Conservation (phyloP, 179 eudicot genomes). For the Monotropa hypopitys region DNA sequence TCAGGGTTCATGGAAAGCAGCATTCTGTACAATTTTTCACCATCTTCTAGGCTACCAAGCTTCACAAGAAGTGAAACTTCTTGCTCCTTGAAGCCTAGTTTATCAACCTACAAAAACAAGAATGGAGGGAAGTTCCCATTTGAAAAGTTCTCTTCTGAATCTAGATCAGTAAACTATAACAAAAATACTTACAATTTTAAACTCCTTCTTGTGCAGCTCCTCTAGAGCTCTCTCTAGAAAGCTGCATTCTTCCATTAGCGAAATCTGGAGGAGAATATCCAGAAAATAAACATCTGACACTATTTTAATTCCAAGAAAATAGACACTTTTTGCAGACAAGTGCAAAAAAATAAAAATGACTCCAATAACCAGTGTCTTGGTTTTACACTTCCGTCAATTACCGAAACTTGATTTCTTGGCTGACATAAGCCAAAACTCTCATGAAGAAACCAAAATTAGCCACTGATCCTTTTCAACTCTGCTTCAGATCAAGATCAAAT, state of each 20-base stretch:
- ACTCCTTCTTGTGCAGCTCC: slow-evolving; percentile 67
- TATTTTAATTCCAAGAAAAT: neutral
- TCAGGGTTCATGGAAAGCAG: slow-evolving; percentile 94
- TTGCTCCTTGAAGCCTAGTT: slow-evolving; percentile 72
- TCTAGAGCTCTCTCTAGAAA: slow-evolving; percentile 66
- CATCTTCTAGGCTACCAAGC: slow-evolving; percentile 63
- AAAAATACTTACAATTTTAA: slow-evolving; percentile 62
- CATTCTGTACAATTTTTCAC: slow-evolving; percentile 48
- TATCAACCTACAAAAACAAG: slow-evolving; percentile 52
- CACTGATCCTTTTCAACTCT: neutral
- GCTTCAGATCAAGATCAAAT: neutral
- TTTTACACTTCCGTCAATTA: slow-evolving; percentile 4
- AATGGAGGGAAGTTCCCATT: neutral
- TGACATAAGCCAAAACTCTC: neutral
- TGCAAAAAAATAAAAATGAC: neutral
- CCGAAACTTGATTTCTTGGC: neutral
- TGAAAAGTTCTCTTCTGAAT: slow-evolving; percentile 5
- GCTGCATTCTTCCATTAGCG: slow-evolving; percentile 85
- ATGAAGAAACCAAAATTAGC: neutral
- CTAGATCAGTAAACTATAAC: neutral
- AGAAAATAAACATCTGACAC: neutral
- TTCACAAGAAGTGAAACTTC: slow-evolving; percentile 80
- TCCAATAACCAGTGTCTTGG: neutral
- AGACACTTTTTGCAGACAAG: neutral
- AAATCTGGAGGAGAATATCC: slow-evolving; percentile 35